phyloP scores from a whole-genome alignment of 805 yeast genomes.

The Kazachstania taianensis region DNA sequence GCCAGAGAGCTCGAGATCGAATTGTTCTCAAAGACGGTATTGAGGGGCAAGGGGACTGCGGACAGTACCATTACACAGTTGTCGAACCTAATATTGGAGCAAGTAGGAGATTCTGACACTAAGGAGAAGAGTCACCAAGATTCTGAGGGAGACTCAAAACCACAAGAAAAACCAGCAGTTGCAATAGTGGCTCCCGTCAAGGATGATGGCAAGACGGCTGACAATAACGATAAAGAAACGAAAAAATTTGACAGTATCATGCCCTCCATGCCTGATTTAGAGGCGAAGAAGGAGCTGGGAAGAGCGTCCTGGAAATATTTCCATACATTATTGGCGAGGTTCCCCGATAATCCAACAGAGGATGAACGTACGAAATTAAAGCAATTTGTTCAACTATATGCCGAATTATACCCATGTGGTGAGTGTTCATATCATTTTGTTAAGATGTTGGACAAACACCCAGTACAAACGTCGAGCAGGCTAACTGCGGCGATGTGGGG shows the following conservation, averaged over 20 bases:
- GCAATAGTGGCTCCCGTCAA: not conserved
- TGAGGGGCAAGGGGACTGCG: slow-evolving; percentile 2
- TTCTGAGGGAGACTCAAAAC: not conserved
- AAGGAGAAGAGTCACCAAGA: not conserved
- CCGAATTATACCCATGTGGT: slow-evolving; percentile 93
- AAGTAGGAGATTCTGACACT: too few species aligned
- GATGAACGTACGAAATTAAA: slow-evolving; percentile 54
- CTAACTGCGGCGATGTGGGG: slow-evolving; percentile 92
- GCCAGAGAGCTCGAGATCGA: slow-evolving; percentile 4
- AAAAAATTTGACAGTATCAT: slow-evolving; percentile 43
- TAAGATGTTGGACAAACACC: slow-evolving; percentile 53
- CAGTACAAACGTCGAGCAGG: slow-evolving; percentile 75
- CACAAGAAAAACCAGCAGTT: not conserved
- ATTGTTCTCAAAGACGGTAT: slow-evolving; percentile 2
- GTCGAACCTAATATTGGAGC: too few species aligned
- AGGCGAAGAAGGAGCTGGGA: slow-evolving; percentile 65
- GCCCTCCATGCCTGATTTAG: slow-evolving; percentile 88
- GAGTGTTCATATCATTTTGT: slow-evolving; percentile 93
- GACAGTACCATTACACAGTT: slow-evolving; percentile 1
- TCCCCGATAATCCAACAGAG: slow-evolving; percentile 69
- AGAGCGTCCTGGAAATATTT: slow-evolving; percentile 85
- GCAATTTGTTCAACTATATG: slow-evolving; percentile 62
- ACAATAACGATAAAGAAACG: slow-evolving; percentile 2
- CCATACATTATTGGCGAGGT: slow-evolving; percentile 86
- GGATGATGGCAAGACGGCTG: not conserved